These are phyloP conservation scores for Prinsepia uniflora DNA, from an alignment of 306 rosid species.

Conservation along the genomic window DNA sequence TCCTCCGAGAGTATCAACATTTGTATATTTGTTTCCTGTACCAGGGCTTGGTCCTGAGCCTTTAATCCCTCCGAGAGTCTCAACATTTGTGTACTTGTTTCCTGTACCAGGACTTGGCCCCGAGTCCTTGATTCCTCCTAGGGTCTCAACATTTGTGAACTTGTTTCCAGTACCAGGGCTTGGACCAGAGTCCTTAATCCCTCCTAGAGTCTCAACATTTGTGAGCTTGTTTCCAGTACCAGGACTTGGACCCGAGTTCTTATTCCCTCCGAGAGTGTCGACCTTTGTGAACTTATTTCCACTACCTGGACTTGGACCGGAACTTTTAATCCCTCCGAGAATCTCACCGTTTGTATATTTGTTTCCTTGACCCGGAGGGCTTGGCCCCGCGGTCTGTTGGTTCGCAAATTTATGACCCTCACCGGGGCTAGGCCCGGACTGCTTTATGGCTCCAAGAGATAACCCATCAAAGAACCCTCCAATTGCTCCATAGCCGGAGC, in stretches of 20 bases:
- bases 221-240: constrained; percentile 24
- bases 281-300: neutral
- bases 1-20: constrained; percentile 16
- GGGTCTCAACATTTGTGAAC: neutral
- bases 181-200: neutral
- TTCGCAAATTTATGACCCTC: constrained; percentile 13
- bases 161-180: neutral
- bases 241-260: constrained; percentile 38
- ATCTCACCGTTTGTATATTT: neutral
- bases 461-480: constrained; percentile 49
- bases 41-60: constrained; percentile 33
- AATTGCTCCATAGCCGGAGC: constrained; percentile 7
- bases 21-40: constrained; percentile 15
- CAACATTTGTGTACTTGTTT: constrained; percentile 6
- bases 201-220: neutral
- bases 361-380: neutral
- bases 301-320: neutral
- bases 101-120: neutral
- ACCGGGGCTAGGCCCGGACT: constrained; percentile 27
- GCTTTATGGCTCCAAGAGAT: constrained; percentile 24
- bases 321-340: neutral
- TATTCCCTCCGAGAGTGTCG: constrained; percentile 33
- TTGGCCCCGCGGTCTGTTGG: neutral
- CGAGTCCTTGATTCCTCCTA: neutral
- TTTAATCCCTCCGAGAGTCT: constrained; percentile 20